Percentiles rank a stretch among this genome's conserved stretches.
Conservation (phyloP, 441 rosid species). For the Sinapis alba region DNA sequence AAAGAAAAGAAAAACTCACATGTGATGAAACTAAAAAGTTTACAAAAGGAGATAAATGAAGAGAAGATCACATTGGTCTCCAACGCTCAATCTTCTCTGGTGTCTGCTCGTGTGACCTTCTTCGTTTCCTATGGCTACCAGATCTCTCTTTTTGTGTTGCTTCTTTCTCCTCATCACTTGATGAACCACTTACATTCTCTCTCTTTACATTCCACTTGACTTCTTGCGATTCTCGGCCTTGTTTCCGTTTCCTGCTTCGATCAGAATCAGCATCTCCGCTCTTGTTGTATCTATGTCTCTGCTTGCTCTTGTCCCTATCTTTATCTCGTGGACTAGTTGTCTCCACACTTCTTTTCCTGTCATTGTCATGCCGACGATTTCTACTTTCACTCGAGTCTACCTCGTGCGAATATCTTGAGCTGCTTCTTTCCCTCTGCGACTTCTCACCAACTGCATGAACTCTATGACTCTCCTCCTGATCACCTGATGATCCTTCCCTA, state of each 20-base stretch:
- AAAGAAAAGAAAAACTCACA: not conserved
- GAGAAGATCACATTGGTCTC: conserved; percentile 35
- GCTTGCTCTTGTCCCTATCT: conserved; percentile 20
- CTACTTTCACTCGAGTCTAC: conserved; percentile 8
- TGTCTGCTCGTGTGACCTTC: conserved; percentile 24
- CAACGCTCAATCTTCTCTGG: conserved; percentile 33
- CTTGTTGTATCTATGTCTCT: conserved; percentile 21
- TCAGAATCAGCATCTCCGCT: conserved; percentile 4
- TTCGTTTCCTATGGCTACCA: conserved; percentile 17
- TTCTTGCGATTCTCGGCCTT: not conserved
- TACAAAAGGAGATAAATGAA: conserved; percentile 8
- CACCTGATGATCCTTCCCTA: conserved; percentile 33
- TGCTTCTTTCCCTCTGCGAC: conserved; percentile 21
- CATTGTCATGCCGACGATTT: conserved; percentile 14
- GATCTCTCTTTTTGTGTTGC: not conserved
- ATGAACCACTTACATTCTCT: conserved; percentile 3
- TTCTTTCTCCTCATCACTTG: conserved; percentile 23
- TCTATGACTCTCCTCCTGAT: not conserved
- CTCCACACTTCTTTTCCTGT: conserved; percentile 29
- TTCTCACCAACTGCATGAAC: not conserved
- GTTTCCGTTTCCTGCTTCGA: conserved; percentile 23
- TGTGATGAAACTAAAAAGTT: not conserved
- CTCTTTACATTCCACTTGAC: not conserved
- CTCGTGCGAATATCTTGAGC: conserved; percentile 25
- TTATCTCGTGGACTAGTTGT: conserved; percentile 5